Evolutionary conservation across 305 asterid genomes (phyloP), one percentile per base, ranked within the genome.

Genomic region (Fraxinus velutina): DNA sequence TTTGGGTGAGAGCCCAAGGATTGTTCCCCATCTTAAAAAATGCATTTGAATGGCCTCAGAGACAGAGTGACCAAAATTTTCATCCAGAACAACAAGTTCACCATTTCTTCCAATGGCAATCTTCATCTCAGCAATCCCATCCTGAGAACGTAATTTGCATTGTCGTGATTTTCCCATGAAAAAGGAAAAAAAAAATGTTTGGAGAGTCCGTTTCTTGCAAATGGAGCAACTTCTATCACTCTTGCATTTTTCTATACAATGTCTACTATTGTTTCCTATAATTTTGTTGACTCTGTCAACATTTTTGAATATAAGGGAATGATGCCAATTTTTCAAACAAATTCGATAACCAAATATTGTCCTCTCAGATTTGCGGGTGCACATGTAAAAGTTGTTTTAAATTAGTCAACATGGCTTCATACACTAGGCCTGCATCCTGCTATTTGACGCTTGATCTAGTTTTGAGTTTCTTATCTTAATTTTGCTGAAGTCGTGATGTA

Each of bases 1-100:
- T 98, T 96, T 96, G 91, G 87, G 91, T 47, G 98, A 87, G 60
- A 96, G 97, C 80, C 98, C 97, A 84, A 94, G 42, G 97, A 94
- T 86, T 91, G 95, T 87, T 92, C 98, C 36, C 97, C 95, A 64
- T 84, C 91, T 80, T 94, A 98, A 81, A 93, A 94, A 79, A 93
- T 85, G 29, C 91, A 94, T 85, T 52, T 52, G 24, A 52, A 52
- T 52, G 64, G 24, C 9, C 64, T 52, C 9, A 24, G 64, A n/a
- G 24, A 52, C 62, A 52, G 64, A 52, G 64, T 52, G 64, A 52
- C 64, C 64, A n/a, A 52, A 52, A n/a, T 17, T 52, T 91, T 94
- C 98, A 70, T 97, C 92, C 78, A 93, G 90, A 86, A 94, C 99
- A 13, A 94, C 93, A 52, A n/a, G 64, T 52, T 17, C 3, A 17